phyloP scores from a whole-genome alignment of 495 filamentous ascomycete species.

The Hapsidospora chrysogenum region DNA sequence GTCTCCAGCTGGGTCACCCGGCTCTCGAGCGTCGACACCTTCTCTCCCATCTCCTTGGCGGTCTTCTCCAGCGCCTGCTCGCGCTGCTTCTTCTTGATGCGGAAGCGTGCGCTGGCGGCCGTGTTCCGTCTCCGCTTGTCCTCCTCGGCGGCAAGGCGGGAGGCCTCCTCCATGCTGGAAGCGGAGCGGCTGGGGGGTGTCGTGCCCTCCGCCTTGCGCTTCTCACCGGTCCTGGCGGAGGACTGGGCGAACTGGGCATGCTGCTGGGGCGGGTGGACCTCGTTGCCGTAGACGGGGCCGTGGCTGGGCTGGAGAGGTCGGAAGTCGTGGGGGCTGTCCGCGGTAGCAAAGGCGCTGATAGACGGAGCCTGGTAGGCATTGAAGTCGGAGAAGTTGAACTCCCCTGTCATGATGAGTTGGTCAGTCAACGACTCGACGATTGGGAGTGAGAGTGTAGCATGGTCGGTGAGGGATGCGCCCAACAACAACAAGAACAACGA shows the following conservation, averaged over 20 bases:
- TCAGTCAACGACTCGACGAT: no score
- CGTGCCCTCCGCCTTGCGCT: slow-evolving; percentile 32
- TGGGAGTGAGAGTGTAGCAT: no score
- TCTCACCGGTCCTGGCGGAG: slow-evolving; percentile 23
- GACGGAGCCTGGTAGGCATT: neutral
- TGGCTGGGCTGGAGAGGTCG: slow-evolving; percentile 30
- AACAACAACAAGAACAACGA: no score
- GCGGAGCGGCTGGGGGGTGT: slow-evolving; percentile 19
- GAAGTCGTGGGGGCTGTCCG: slow-evolving; percentile 11
- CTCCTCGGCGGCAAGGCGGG: slow-evolving; percentile 76
- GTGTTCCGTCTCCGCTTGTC: slow-evolving; percentile 96
- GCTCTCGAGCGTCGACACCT: slow-evolving; percentile 60
- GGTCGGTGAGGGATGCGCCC: no score
- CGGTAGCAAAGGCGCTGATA: neutral
- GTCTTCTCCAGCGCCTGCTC: slow-evolving; percentile 83
- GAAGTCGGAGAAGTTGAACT: slow-evolving; percentile 31
- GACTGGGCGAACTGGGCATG: slow-evolving; percentile 24
- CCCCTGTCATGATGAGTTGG: slow-evolving; percentile 25
- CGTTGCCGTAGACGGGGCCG: slow-evolving; percentile 14
- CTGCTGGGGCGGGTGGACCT: slow-evolving; percentile 19
- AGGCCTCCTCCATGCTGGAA: slow-evolving; percentile 43
- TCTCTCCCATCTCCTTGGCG: slow-evolving; percentile 81
- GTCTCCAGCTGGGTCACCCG: slow-evolving; percentile 77
- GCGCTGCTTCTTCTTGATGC: slow-evolving; percentile 98
- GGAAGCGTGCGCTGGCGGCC: slow-evolving; percentile 84